These are phyloP conservation scores for Suhomyces atakaporum DNA, from an alignment of 1,139 yeast genomes.

Conservation along the genomic window DNA sequence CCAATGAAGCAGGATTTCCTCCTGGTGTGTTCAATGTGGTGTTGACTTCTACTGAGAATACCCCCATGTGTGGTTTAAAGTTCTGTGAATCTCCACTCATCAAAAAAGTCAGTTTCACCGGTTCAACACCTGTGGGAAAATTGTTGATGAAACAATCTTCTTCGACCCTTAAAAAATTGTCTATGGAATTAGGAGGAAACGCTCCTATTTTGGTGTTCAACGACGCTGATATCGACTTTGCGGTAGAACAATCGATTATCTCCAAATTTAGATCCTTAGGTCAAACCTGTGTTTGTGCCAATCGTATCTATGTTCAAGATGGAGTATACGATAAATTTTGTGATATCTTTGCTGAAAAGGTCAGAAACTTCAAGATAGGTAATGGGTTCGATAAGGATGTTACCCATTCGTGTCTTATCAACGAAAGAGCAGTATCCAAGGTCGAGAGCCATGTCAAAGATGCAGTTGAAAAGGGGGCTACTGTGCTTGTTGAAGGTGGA, in stretches of 20 bases:
- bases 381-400: conserved; percentile 65
- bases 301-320: conserved; percentile 68
- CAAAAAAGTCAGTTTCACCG: conserved; percentile 84
- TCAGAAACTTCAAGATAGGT: conserved; percentile 63
- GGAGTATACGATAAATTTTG: conserved; percentile 63
- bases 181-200: conserved; percentile 91
- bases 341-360: conserved; percentile 50
- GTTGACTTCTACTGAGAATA: conserved; percentile 35
- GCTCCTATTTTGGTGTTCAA: conserved; percentile 89
- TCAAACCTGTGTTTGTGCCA: conserved; percentile 84
- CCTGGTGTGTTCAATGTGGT: conserved; percentile 47
- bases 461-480: conserved; percentile 74
- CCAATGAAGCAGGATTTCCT: conserved; percentile 47
- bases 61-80: conserved; percentile 28
- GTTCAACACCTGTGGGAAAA: conserved; percentile 84
- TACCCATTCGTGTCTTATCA: conserved; percentile 86
- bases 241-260: conserved; percentile 61
- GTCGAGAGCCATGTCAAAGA: conserved; percentile 73
- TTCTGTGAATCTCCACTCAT: conserved; percentile 69
- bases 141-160: conserved; percentile 77
- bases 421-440: conserved; percentile 62
- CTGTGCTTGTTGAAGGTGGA: conserved; percentile 64
- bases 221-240: conserved; percentile 77
- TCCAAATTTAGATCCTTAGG: conserved; percentile 76
- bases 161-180: conserved; percentile 75